Conservation (phyloP, 805 yeast species). For the Candida cerambycidarum region DNA sequence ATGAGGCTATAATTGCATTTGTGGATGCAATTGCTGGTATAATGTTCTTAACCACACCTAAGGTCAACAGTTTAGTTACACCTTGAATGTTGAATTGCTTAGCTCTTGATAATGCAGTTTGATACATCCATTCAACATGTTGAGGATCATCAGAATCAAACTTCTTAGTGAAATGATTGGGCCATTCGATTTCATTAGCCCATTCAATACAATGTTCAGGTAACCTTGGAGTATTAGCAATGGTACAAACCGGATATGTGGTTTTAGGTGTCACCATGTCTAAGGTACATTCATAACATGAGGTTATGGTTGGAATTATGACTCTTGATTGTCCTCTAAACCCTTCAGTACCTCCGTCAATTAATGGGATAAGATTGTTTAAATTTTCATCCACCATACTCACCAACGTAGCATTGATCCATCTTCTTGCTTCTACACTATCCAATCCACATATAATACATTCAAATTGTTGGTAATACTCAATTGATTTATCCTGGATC, state of each 20-base stretch:
- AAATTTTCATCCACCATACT: constrained; percentile 54
- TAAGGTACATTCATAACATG: constrained; percentile 92
- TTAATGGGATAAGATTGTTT: constrained; percentile 44
- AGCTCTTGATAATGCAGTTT: constrained; percentile 60
- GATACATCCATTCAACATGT: constrained; percentile 64
- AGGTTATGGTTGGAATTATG: constrained; percentile 77
- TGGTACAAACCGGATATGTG: constrained; percentile 88
- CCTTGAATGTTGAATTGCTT: constrained; percentile 65
- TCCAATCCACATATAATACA: constrained; percentile 86
- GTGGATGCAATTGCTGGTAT: constrained; percentile 95
- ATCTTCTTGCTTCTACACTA: constrained; percentile 83
- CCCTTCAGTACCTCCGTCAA: constrained; percentile 97
- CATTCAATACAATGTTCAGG: constrained; percentile 96
- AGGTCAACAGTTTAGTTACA: constrained; percentile 66
- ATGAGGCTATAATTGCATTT: constrained; percentile 87
- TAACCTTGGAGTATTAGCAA: constrained; percentile 89
- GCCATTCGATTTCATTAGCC: constrained; percentile 80
- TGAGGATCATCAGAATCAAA: constrained; percentile 70
- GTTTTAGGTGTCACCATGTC: constrained; percentile 64
- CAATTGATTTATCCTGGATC: constrained; percentile 57
- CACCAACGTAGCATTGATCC: constrained; percentile 75
- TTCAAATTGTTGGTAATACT: constrained; percentile 66
- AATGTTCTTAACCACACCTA: constrained; percentile 88
- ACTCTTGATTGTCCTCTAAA: constrained; percentile 88
- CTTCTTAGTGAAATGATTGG: constrained; percentile 44